These are phyloP conservation scores for Artemisia argyi DNA, from an alignment of 129 eudicot species.

Conservation along the genomic window DNA sequence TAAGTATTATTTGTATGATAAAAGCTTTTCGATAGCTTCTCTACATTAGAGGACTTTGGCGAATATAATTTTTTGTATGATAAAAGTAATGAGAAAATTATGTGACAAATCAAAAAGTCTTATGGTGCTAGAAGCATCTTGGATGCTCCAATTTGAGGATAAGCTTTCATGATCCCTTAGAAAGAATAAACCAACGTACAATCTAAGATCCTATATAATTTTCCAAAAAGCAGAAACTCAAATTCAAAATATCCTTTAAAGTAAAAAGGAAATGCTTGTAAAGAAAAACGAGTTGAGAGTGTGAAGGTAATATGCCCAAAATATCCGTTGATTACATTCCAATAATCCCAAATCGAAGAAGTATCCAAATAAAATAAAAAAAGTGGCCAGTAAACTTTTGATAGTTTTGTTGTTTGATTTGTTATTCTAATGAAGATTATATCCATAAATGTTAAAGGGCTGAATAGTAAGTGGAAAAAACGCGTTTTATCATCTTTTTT, in stretches of 20 bases:
- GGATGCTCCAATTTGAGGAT: constrained; percentile 3
- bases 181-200: constrained; percentile 29
- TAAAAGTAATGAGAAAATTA: neutral
- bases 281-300: neutral
- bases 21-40: too few relatives aligned
- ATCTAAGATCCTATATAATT: constrained; percentile 12
- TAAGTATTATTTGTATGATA: neutral
- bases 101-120: too few relatives aligned
- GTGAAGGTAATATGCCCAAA: constrained; percentile 25
- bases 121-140: too few relatives aligned
- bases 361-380: neutral
- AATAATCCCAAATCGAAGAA: neutral
- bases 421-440: too few relatives aligned
- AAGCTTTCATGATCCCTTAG: constrained; percentile 20
- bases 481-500: too few relatives aligned
- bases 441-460: too few relatives aligned
- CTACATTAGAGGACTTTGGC: too few relatives aligned
- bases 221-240: neutral
- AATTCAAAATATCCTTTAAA: neutral
- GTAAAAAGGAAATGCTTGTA: neutral
- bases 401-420: too few relatives aligned
- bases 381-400: too few relatives aligned
- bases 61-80: neutral
- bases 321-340: constrained; percentile 16
- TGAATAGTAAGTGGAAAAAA: too few relatives aligned